Base-by-base conservation (phyloP, 495 filamentous ascomycete species). In the Aspergillus cavernicola region DNA sequence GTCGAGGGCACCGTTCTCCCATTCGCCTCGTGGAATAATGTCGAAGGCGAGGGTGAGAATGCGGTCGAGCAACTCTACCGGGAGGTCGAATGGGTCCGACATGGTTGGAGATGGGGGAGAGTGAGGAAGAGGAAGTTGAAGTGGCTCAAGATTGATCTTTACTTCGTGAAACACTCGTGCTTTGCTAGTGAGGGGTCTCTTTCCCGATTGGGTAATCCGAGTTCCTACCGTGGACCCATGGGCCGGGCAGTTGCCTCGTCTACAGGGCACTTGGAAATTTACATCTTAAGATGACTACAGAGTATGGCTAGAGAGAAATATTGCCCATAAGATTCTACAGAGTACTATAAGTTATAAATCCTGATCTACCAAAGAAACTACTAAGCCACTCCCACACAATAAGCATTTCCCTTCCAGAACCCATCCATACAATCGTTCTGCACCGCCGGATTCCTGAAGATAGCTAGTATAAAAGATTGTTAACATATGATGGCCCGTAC, bases 401-500 rank as follows among this genome's bases (percentile, higher is more conserved):
- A 53, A 8, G 51, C 51, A 7, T 53, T 20, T n/a, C 23, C 51
- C 23, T 45, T 46, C 42, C 42, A 54, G 42, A 54, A 54, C 1
- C 52, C 42, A 19, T 47, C 33, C 20, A 29, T 40, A 23, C 52
- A 54, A 20, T 54, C 52, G 19, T 54, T 19, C 24, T n/a, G 13
- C 19, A 54, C 32, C 19, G 52, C 52, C 13, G 52, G 41, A 28
- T 54, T 54, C 42, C 52, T 47, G 24, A 0, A 47, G 16, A 29
- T 22, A 35, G 18, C 7, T n/a, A 18, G 11, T 10, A 31, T 16
- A n/a, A 6, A 29, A 28, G 12, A 32, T 28, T 9, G 24, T 28
- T 28, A 28, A 4, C 4, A 9, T 28, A 28, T 28, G 24, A 28
- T n/a, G 24, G 9, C 24, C 24, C n/a, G n/a, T n/a, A 28, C 50